These are phyloP conservation scores for Saururus chinensis DNA, from an alignment of 164 flowering plant genomes.

Conservation along the genomic window DNA sequence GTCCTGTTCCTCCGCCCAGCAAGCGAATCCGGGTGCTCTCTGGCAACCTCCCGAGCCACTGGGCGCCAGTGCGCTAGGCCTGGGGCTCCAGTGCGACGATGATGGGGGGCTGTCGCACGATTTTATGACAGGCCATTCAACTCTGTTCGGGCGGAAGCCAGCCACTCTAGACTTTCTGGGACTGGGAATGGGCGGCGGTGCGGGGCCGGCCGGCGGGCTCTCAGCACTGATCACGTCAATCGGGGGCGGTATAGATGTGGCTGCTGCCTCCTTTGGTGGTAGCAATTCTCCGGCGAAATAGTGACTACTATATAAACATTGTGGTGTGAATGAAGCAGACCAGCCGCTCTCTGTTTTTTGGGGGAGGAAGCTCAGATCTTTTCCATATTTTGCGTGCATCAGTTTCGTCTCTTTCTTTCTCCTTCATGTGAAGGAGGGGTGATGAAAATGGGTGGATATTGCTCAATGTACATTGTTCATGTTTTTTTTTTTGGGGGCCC, in stretches of 20 bases:
- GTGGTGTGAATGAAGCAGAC: not conserved
- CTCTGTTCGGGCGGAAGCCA: slow-evolving; percentile 33
- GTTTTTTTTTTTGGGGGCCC: too few species aligned
- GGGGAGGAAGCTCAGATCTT: too few species aligned
- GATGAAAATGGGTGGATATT: too few species aligned
- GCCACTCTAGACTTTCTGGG: slow-evolving; percentile 62
- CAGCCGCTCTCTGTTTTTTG: too few species aligned
- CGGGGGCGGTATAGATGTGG: slow-evolving; percentile 42
- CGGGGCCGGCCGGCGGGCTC: slow-evolving; percentile 17
- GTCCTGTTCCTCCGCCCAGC: slow-evolving; percentile 13
- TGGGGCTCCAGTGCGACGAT: slow-evolving; percentile 22
- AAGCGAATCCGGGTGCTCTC: slow-evolving; percentile 4
- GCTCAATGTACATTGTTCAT: not conserved
- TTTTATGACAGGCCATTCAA: slow-evolving; percentile 24
- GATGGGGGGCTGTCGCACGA: slow-evolving; percentile 22
- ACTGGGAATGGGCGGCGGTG: slow-evolving; percentile 25
- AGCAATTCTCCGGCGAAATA: slow-evolving; percentile 18
- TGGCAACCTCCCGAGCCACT: slow-evolving; percentile 18
- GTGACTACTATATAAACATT: slow-evolving; percentile 6
- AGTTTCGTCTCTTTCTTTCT: not conserved
- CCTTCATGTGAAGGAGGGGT: too few species aligned
- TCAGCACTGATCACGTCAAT: slow-evolving; percentile 61
- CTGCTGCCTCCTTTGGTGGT: slow-evolving; percentile 24
- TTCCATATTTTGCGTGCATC: not conserved
- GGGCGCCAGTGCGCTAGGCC: slow-evolving; percentile 17